Evolutionary conservation across 2,329 filamentous ascomycete genomes (phyloP).

Genomic region (Aspergillus viridinutans): DNA sequence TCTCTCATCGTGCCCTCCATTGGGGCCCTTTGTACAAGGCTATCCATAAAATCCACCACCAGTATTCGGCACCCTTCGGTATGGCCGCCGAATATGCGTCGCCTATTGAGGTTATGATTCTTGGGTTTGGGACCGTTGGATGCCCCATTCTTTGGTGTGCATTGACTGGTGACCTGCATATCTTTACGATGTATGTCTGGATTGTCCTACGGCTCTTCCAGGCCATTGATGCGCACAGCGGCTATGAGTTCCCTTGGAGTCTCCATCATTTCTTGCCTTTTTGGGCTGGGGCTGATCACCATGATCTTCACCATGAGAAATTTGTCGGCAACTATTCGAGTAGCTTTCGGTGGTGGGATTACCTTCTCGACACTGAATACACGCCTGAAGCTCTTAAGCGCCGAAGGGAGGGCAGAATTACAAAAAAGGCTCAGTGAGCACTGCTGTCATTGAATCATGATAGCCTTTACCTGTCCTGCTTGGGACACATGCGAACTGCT

Average conservation of each 20-base stretch:
- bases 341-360: slow-evolving; percentile 99
- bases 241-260: slow-evolving; percentile 98
- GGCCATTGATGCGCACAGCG: slow-evolving; percentile 94
- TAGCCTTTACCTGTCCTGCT: background rate
- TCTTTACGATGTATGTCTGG: slow-evolving; percentile 97
- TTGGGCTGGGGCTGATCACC: slow-evolving; percentile 96
- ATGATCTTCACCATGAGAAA: slow-evolving; percentile 95
- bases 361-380: slow-evolving; percentile 85
- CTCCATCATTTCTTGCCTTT: slow-evolving; percentile 93
- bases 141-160: slow-evolving; percentile 78
- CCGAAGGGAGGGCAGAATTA: slow-evolving; percentile 60
- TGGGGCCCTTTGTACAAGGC: slow-evolving; percentile 92
- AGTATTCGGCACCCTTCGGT: slow-evolving; percentile 95
- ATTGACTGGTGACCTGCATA: slow-evolving; percentile 81
- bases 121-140: slow-evolving; percentile 81
- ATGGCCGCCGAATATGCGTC: slow-evolving; percentile 96
- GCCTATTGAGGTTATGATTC: slow-evolving; percentile 92
- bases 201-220: slow-evolving; percentile 91
- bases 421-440: slow-evolving; percentile 26
- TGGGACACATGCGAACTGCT: background rate
- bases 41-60: slow-evolving; percentile 98
- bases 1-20: slow-evolving; percentile 87
- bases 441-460: background rate
- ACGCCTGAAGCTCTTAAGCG: slow-evolving; percentile 80
- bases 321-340: slow-evolving; percentile 98